Evolutionary conservation across 2,329 filamentous ascomycete genomes (phyloP), one percentile per base, ranked within the genome.

Genomic region (Diaporthe capsici): DNA sequence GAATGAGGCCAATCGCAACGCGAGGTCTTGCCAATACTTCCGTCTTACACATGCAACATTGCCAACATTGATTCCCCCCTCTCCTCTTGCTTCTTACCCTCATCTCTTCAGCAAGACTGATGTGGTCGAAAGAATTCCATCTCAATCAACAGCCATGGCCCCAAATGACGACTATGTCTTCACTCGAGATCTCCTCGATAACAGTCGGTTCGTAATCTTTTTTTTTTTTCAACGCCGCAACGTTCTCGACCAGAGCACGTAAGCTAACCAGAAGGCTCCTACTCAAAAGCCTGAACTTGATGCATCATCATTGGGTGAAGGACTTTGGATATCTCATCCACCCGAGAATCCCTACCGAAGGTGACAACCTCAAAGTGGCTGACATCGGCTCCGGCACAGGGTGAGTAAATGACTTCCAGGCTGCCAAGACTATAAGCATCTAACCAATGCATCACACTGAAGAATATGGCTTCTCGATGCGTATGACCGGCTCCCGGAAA

Each of bases 101-200:
- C 13, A 10, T 39, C 37, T 44, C n/a, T 25, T 10, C n/a, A 1
- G 22, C 37, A 28, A 20, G 12, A 42, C 37, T 42, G 34, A 10
- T 4, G 2, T n/a, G 12, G 37, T 9, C 22, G 1, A 61, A 28
- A 39, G 0, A 42, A 5, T 0, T 2, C 2, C 5, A 42, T 17
- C 34, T 28, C 12, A 6, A 44, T 6, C 37, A 42, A 28, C 58
- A 61, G 0, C 0, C 2, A 61, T 61, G 57, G 31, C 57, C 10
- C 6, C 57, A 22, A 39, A 60, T 22, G 57, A 60, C 13, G 57
- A 60, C 34, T 60, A 60, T 9, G 57, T 60, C 8, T 60, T 60
- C 22, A 60, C 57, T 37, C 57, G 57, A 60, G 57, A 60, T 37
- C 57, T 60, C 25, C 57, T 60, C 34, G 57, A 60, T 25, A 60